phyloP scores from a whole-genome alignment of 331 rosid genomes.

The Spiraea crenata region DNA sequence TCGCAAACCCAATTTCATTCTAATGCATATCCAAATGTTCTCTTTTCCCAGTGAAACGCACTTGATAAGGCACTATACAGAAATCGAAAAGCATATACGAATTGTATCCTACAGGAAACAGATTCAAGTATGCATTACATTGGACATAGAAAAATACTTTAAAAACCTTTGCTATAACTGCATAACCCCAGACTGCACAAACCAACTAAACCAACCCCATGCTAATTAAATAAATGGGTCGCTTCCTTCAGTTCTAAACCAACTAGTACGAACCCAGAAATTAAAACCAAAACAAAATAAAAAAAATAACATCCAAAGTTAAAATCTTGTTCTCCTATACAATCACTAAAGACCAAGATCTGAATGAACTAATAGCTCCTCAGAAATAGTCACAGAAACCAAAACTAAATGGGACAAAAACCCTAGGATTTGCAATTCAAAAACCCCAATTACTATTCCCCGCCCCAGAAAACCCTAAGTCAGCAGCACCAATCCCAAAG shows the following conservation, averaged over 20 bases:
- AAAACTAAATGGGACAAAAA: neutral
- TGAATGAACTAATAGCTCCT: neutral
- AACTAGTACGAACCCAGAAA: neutral
- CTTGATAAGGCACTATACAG: neutral
- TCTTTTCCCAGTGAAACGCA: neutral
- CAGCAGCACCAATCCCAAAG: neutral
- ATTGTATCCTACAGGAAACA: neutral
- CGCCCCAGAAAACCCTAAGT: slow-evolving; percentile 20
- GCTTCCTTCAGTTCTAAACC: neutral
- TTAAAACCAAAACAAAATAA: neutral
- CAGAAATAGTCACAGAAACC: neutral
- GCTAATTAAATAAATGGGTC: neutral
- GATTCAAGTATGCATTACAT: neutral
- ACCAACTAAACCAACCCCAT: neutral
- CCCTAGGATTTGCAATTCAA: neutral
- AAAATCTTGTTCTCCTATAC: neutral
- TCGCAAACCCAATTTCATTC: neutral
- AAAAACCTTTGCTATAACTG: neutral
- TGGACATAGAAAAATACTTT: neutral
- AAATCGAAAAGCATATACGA: neutral
- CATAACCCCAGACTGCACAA: neutral
- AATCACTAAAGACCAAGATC: slow-evolving; percentile 1
- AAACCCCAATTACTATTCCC: neutral
- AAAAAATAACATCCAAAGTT: neutral
- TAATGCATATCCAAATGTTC: neutral